Evolutionary conservation across 495 filamentous ascomycete genomes (phyloP).

Genomic region (Xylaria curta): DNA sequence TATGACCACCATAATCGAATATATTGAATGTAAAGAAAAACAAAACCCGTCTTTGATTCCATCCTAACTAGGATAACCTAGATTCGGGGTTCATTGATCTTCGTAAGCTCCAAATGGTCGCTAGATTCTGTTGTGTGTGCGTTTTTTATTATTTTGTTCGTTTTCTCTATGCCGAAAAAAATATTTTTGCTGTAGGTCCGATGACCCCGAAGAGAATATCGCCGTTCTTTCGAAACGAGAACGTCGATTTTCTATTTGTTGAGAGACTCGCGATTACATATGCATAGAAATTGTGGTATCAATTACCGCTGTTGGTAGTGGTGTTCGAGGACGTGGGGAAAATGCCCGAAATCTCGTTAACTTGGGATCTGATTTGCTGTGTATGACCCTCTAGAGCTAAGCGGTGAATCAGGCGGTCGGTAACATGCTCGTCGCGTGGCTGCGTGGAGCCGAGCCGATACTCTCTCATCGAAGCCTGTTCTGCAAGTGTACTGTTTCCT

Average conservation of each 20-base stretch:
- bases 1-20: not conserved
- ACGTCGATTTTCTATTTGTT: not conserved
- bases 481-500: conserved; percentile 3
- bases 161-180: conserved; percentile 5
- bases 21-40: not conserved
- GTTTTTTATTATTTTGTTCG: not conserved
- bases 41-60: not conserved
- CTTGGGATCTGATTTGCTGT: not conserved
- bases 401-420: conserved; percentile 10
- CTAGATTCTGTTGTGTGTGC: not conserved
- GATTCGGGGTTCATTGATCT: not conserved
- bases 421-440: conserved; percentile 13
- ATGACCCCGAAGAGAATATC: not conserved
- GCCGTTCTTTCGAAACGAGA: not conserved
- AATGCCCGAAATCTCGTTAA: conserved; percentile 1
- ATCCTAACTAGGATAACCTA: not conserved
- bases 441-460: conserved; percentile 1
- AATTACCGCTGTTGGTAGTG: not conserved
- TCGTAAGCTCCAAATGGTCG: not conserved
- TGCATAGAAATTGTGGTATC: not conserved
- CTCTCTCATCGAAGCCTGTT: conserved; percentile 9
- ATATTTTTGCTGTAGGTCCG: not conserved
- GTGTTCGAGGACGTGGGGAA: not conserved
- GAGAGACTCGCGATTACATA: not conserved
- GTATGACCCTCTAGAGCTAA: conserved; percentile 6